Percentiles rank a stretch among this genome's conserved stretches.
phyloP scores from a whole-genome alignment of 2,329 filamentous ascomycete genomes.

The Xylariales sp. region DNA sequence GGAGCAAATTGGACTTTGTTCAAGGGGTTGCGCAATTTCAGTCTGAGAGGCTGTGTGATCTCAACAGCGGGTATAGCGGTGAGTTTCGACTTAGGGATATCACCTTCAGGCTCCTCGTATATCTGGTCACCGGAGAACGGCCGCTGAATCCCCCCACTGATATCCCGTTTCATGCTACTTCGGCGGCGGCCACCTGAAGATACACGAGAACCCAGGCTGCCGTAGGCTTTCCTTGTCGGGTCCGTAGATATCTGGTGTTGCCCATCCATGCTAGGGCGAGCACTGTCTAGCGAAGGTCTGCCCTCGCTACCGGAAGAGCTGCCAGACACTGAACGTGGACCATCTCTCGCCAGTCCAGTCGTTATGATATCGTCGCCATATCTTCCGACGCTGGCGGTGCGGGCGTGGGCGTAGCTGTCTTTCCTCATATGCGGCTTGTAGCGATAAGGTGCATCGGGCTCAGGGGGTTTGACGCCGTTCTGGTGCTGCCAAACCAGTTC shows the following conservation, averaged over 20 bases:
- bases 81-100: slow-evolving; percentile 23
- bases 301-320: slow-evolving; percentile 48
- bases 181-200: slow-evolving; percentile 46
- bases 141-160: slow-evolving; percentile 62
- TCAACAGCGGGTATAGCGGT: slow-evolving; percentile 14
- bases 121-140: slow-evolving; percentile 75
- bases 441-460: slow-evolving; percentile 59
- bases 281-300: slow-evolving; percentile 28
- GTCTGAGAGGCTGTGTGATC: slow-evolving; percentile 43
- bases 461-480: slow-evolving; percentile 49
- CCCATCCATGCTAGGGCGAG: slow-evolving; percentile 29
- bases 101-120: slow-evolving; percentile 77
- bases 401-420: slow-evolving; percentile 66
- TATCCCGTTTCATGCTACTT: slow-evolving; percentile 64
- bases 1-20: slow-evolving; percentile 52
- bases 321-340: slow-evolving; percentile 43
- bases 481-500: slow-evolving; percentile 76
- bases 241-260: slow-evolving; percentile 19
- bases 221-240: slow-evolving; percentile 35
- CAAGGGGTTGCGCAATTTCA: slow-evolving; percentile 62
- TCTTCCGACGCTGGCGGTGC: slow-evolving; percentile 53
- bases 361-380: slow-evolving; percentile 42
- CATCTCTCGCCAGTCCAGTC: slow-evolving; percentile 41
- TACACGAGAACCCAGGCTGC: slow-evolving; percentile 32
- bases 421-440: slow-evolving; percentile 67